Evolutionary conservation across 225 moss, liverwort and hornwort species (phyloP).

Genomic region (Pseudoscleropodium purum): DNA sequence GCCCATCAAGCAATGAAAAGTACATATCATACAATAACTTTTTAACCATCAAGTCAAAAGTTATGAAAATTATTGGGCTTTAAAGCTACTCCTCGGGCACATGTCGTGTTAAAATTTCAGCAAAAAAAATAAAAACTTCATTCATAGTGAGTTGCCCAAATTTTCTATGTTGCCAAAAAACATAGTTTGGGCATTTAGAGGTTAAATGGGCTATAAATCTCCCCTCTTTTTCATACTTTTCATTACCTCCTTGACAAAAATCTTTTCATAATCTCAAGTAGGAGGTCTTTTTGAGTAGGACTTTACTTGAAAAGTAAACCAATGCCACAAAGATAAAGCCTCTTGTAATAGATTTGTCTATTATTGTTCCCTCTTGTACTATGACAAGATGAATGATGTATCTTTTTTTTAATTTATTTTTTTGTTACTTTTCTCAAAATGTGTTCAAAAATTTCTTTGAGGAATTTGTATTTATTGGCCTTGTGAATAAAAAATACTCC

Average conservation of each 20-base stretch:
- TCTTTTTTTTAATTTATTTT: not conserved
- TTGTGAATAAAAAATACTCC: not conserved
- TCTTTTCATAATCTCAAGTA: not conserved
- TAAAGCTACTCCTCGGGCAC: too few species aligned
- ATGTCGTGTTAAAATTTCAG: too few species aligned
- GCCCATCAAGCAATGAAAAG: too few species aligned
- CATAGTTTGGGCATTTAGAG: too few species aligned
- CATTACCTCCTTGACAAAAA: too few species aligned
- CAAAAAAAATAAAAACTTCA: too few species aligned
- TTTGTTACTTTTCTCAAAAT: not conserved
- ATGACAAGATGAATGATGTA: not conserved
- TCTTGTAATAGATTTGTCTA: rapidly evolving
- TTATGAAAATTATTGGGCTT: too few species aligned
- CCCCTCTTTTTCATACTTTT: not conserved
- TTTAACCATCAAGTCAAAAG: too few species aligned
- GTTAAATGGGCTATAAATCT: not conserved
- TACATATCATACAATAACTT: too few species aligned
- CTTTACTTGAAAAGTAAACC: not conserved
- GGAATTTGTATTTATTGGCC: not conserved
- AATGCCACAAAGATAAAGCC: not conserved
- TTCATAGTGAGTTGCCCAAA: too few species aligned
- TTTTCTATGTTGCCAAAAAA: too few species aligned
- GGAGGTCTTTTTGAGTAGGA: not conserved
- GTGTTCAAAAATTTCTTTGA: not conserved
- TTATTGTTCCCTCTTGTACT: not conserved